Conservation (phyloP, 208 protist genomes). For the Wallacemonas sp. region DNA sequence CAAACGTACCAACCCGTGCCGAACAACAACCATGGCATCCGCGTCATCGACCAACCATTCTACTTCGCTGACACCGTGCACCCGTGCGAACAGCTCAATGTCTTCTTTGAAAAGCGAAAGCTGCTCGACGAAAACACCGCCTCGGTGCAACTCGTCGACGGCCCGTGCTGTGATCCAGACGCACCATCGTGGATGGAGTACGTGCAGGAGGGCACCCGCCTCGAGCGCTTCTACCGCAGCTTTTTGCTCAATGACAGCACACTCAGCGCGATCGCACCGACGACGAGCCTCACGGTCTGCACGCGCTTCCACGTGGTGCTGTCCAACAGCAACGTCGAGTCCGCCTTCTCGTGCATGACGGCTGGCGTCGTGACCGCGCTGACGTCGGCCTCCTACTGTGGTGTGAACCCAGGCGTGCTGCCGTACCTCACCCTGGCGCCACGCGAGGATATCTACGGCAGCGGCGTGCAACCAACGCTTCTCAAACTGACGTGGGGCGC, state of each 20-base stretch:
- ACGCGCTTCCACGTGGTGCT: background rate
- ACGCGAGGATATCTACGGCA: slow-evolving; percentile 12
- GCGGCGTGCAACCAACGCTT: slow-evolving; percentile 1
- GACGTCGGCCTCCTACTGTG: slow-evolving; percentile 11
- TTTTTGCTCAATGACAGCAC: slow-evolving; percentile 24
- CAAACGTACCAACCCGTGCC: slow-evolving; percentile 13
- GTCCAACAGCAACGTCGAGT: background rate
- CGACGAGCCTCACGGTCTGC: background rate
- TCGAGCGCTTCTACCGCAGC: slow-evolving; percentile 12
- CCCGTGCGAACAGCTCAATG: slow-evolving; percentile 18
- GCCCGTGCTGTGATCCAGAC: slow-evolving; percentile 6
- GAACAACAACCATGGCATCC: slow-evolving; percentile 1
- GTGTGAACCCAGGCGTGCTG: slow-evolving; percentile 2
- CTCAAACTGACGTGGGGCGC: background rate
- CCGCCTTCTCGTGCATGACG: slow-evolving; percentile 2
- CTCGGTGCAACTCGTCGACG: slow-evolving; percentile 1
- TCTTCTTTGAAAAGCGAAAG: slow-evolving; percentile 18
- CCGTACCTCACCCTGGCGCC: slow-evolving; percentile 8
- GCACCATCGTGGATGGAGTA: background rate
- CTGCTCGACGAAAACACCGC: background rate
- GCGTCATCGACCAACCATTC: slow-evolving; percentile 14
- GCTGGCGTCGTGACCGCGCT: slow-evolving; percentile 14
- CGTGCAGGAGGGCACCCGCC: background rate
- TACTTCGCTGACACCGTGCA: slow-evolving; percentile 4
- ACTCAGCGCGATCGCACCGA: background rate